Evolutionary conservation across 2,329 filamentous ascomycete species (phyloP), one percentile per base, ranked within the genome.

Genomic region (Aspergillus awamori): DNA sequence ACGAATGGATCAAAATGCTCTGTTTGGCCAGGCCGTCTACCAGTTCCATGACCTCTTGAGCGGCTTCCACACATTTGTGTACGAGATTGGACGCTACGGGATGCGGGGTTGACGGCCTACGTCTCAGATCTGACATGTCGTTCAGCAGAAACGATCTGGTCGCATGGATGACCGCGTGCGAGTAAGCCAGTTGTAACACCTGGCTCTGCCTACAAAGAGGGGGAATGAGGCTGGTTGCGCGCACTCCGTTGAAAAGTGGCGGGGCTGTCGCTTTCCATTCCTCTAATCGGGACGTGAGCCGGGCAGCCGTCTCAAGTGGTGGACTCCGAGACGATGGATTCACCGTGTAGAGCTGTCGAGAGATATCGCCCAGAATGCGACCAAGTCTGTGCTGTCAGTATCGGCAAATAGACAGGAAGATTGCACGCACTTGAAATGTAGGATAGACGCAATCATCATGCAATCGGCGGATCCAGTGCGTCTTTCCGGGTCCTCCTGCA

Each of bases 351-450:
- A 79, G 70, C 73, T 82, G 49, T 72, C 81, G 67, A 79, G 84
- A 67, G 73, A 82, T 56, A 80, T 78, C 41, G 79, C 72, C 39
- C 75, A 81, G 58, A n/a, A 85, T 80, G 55, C 83, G 79, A 30
- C 83, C 84, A 11, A 85, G 82, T 33, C 78, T 76, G 53, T 30
- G 49, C 41, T 53, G 52, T 58, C 30, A 62, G 49, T 49, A 4
- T 15, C 17, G 36, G 13, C 24, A 45, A 13, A 15, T 57, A 48
- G 28, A 24, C 4, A 41, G 5, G 11, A 13, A 52, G 8, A 22
- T 57, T 10, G 26, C 28, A 57, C 69, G 43, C 36, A 76, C 75
- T 71, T 73, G 47, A 74, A 76, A 64, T 77, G 75, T 22, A 77
- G 68, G 22, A 77, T 68, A 33, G 75, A 76, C 11, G 75, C 75